Conservation (phyloP, 2,329 filamentous ascomycete genomes). For the Colletotrichum graminicola region DNA sequence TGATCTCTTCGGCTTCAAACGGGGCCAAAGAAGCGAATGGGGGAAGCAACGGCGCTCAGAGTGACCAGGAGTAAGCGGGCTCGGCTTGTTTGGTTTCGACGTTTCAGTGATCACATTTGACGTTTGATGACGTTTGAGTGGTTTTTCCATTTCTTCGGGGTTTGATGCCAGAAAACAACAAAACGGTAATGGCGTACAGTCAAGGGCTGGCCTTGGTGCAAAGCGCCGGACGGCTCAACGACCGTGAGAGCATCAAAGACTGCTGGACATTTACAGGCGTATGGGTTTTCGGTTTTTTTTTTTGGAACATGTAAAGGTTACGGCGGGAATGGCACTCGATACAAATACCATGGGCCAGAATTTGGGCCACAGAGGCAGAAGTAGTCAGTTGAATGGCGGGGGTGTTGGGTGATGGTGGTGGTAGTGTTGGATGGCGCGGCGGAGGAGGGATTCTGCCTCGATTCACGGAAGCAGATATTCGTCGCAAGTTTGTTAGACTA, state of each 20-base stretch:
- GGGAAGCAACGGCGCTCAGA: slow-evolving; percentile 56
- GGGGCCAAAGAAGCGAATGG: slow-evolving; percentile 47
- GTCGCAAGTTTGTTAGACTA: slow-evolving; percentile 41
- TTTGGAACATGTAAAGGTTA: slow-evolving; percentile 44
- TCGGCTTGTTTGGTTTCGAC: slow-evolving; percentile 9
- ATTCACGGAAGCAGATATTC: slow-evolving; percentile 15
- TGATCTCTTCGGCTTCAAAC: slow-evolving; percentile 63
- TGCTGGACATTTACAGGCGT: slow-evolving; percentile 40
- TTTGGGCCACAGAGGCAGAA: slow-evolving; percentile 28
- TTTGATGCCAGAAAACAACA: slow-evolving; percentile 42
- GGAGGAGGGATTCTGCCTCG: neutral
- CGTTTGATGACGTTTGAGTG: slow-evolving; percentile 26
- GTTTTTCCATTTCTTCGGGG: slow-evolving; percentile 9
- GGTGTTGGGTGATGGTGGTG: neutral
- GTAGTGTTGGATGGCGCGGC: slow-evolving; percentile 12
- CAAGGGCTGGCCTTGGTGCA: slow-evolving; percentile 9
- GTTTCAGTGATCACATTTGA: slow-evolving; percentile 32
- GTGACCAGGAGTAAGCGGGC: slow-evolving; percentile 63
- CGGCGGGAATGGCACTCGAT: slow-evolving; percentile 42
- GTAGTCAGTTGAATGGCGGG: neutral
- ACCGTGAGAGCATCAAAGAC: slow-evolving; percentile 24
- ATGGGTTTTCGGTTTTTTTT: slow-evolving; percentile 40
- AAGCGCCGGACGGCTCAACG: slow-evolving; percentile 10
- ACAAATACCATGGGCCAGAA: slow-evolving; percentile 47
- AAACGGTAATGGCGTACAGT: slow-evolving; percentile 37